Conservation (phyloP, 1,139 yeast species). For the Blastobotrys illinoisensis region DNA sequence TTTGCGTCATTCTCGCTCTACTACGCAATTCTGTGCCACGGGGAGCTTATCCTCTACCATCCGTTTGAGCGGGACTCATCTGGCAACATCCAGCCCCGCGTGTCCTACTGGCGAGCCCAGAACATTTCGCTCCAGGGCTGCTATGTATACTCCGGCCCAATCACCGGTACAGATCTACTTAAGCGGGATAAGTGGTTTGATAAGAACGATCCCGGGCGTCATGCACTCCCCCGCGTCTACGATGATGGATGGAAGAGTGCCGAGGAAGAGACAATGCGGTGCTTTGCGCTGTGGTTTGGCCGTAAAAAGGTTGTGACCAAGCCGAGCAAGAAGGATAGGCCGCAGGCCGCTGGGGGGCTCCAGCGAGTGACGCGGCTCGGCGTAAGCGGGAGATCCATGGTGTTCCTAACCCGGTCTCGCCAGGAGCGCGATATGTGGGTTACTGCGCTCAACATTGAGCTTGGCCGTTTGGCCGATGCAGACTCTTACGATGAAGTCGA, state of each 20-base stretch:
- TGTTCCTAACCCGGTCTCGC: constrained; percentile 75
- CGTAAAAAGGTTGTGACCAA: constrained; percentile 39
- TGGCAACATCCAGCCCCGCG: constrained; percentile 17
- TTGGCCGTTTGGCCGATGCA: constrained; percentile 46
- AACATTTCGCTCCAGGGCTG: constrained; percentile 57
- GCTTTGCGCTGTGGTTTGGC: constrained; percentile 85
- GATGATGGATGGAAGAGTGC: constrained; percentile 79
- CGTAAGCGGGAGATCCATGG: constrained; percentile 59
- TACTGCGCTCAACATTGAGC: constrained; percentile 52
- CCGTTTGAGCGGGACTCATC: constrained; percentile 41
- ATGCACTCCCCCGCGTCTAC: constrained; percentile 63
- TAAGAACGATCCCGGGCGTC: constrained; percentile 48
- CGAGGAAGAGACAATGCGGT: constrained; percentile 66
- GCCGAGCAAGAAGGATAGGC: constrained; percentile 12
- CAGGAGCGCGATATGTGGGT: constrained; percentile 88
- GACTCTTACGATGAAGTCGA: constrained; percentile 22
- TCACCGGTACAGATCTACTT: constrained; percentile 54
- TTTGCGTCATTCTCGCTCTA: constrained; percentile 59
- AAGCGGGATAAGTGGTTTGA: constrained; percentile 44
- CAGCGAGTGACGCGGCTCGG: constrained; percentile 47
- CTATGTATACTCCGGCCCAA: constrained; percentile 68
- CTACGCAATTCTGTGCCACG: constrained; percentile 65
- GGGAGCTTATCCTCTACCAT: constrained; percentile 48
- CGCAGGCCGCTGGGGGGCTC: constrained; percentile 9
- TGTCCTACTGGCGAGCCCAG: constrained; percentile 20